Conservation (phyloP, 2,329 filamentous ascomycete species). For the Colletotrichum liriopes region DNA sequence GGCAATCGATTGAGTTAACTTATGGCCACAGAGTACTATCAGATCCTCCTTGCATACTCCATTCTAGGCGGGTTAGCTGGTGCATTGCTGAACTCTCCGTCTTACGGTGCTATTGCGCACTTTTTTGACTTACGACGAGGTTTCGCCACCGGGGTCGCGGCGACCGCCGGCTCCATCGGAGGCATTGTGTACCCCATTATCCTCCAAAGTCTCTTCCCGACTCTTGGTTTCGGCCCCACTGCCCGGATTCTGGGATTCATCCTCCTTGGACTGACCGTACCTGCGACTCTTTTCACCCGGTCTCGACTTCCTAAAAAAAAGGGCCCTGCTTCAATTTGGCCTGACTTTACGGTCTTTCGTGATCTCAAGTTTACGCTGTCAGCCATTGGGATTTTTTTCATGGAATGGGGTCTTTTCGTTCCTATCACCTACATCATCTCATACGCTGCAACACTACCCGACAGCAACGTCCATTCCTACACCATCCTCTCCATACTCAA, state of each 20-base stretch:
- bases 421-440: conserved; percentile 84
- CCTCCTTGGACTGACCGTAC: conserved; percentile 61
- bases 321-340: conserved; percentile 62
- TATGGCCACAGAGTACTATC: conserved; percentile 73
- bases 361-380: conserved; percentile 74
- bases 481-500: conserved; percentile 87
- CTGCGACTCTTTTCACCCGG: conserved; percentile 65
- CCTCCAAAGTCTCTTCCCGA: conserved; percentile 62
- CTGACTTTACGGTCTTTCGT: conserved; percentile 74
- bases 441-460: conserved; percentile 76
- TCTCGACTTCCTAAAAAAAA: conserved; percentile 69
- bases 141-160: conserved; percentile 86
- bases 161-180: conserved; percentile 78
- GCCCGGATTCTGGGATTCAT: conserved; percentile 67
- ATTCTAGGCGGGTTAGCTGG: conserved; percentile 81
- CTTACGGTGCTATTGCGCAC: conserved; percentile 82
- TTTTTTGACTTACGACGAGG: conserved; percentile 84
- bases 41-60: conserved; percentile 85
- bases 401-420: conserved; percentile 80
- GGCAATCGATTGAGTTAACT: not conserved
- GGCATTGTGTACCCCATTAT: conserved; percentile 75
- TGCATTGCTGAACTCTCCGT: conserved; percentile 83
- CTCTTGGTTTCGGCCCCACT: conserved; percentile 65
- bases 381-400: conserved; percentile 76
- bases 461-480: conserved; percentile 75